Conservation (phyloP, 192 early-diverging fungal genomes). For the Umbelopsis ramanniana region DNA sequence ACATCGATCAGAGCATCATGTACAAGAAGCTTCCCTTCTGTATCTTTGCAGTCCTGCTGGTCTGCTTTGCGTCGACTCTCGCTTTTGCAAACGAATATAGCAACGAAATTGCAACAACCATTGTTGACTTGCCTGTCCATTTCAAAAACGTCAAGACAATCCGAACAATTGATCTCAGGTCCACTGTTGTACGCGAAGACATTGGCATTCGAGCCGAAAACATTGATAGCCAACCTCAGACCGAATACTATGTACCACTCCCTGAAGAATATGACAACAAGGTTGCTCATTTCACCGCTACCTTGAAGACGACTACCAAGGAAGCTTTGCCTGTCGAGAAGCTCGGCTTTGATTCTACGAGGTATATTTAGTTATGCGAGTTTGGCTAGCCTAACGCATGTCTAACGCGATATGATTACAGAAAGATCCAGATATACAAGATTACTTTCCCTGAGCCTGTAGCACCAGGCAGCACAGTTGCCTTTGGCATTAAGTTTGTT, state of each 20-base stretch:
- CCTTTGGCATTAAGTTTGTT: constrained; percentile 59
- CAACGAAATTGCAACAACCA: constrained; percentile 1
- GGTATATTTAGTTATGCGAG: constrained; percentile 10
- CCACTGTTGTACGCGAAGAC: constrained; percentile 52
- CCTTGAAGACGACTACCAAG: constrained; percentile 46
- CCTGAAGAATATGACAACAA: constrained; percentile 29
- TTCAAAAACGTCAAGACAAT: constrained; percentile 62
- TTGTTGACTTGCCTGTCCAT: constrained; percentile 38
- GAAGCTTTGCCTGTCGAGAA: constrained; percentile 39
- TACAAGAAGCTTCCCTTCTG: constrained; percentile 23
- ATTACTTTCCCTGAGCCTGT: constrained; percentile 50
- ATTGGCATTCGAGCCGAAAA: constrained; percentile 50
- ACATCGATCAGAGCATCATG: constrained; percentile 23
- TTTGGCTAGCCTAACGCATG: background rate
- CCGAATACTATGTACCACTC: constrained; percentile 55
- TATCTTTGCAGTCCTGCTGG: constrained; percentile 19
- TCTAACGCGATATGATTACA: constrained; percentile 15
- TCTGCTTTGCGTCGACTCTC: constrained; percentile 18
- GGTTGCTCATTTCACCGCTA: constrained; percentile 47
- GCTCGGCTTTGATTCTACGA: constrained; percentile 32
- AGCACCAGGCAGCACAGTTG: constrained; percentile 59
- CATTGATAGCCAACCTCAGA: constrained; percentile 38
- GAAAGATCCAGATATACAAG: constrained; percentile 52
- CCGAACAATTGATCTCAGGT: constrained; percentile 66
- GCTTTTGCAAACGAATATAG: background rate